Conservation (phyloP, 495 filamentous ascomycete species). For the Aspergillus mulundensis region DNA sequence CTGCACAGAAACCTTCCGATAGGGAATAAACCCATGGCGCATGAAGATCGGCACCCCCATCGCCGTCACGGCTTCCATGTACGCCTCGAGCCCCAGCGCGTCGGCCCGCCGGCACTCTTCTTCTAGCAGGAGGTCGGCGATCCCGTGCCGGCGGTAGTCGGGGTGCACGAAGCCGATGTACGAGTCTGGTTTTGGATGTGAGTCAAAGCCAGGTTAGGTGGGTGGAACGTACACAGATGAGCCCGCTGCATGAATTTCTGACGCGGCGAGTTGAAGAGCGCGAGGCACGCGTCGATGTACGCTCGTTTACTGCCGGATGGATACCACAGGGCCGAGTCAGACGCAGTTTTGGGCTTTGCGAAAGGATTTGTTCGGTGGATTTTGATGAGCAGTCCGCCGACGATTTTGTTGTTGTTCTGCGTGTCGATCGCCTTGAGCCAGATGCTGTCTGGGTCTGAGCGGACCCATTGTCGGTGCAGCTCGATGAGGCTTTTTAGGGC, state of each 20-base stretch:
- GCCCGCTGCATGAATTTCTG: slow-evolving; percentile 3
- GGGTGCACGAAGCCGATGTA: slow-evolving; percentile 6
- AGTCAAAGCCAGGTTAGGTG: not conserved
- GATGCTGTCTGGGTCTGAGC: too few species aligned
- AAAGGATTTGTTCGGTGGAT: too few species aligned
- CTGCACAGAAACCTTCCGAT: not conserved
- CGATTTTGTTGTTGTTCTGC: too few species aligned
- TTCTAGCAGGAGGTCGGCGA: not conserved
- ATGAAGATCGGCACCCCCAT: not conserved
- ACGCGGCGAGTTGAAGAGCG: slow-evolving; percentile 2
- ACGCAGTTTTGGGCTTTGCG: too few species aligned
- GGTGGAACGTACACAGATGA: not conserved
- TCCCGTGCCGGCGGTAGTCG: not conserved
- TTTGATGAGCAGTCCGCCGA: too few species aligned
- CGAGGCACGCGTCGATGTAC: not conserved
- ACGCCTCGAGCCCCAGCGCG: not conserved
- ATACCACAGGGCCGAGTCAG: not conserved
- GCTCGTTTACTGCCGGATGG: not conserved
- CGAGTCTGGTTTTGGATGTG: not conserved
- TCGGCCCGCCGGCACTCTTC: slow-evolving; percentile 4
- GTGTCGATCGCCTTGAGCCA: too few species aligned
- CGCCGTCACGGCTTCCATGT: not conserved
- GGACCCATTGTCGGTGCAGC: too few species aligned
- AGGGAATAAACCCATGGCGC: slow-evolving; percentile 3
- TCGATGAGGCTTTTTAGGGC: too few species aligned